Base-by-base conservation (phyloP, 164 flowering plant genomes). In the Annona squamosa region DNA sequence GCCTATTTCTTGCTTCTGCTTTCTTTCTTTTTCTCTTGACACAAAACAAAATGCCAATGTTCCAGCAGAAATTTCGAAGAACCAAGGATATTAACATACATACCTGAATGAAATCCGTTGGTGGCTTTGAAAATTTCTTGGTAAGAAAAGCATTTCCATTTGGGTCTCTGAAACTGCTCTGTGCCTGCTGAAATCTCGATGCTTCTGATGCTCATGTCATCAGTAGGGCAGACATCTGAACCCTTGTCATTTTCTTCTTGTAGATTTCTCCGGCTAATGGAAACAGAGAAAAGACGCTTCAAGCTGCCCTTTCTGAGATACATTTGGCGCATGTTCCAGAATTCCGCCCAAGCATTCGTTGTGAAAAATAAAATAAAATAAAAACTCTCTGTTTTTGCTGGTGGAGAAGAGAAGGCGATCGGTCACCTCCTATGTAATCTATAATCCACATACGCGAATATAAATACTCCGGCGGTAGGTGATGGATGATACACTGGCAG, bases 81-180 rank as follows among this genome's bases (percentile, higher is more conserved):
- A 3, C 16, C 3, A 42, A 12, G 45, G 7, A 13, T 16, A n/a
- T 4, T 18, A 46, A 68, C 26, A 46, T 64, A 69, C 57, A 48
- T 76, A 90, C 98, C 97, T 83, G 91, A 57, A 81, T 72, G 71
- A 74, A 94, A 94, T 3, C 89, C 90, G 79, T 85, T 74, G 71
- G 97, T 94, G 78, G 98, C 97, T 57, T 75, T 77, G 76, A 73
- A 86, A 76, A 94, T 85, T 71, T 94, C 93, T 57, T 88, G 85
- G 76, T 72, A 90, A n/a, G 97, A 87, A 84, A 85, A 94, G 80
- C 97, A 92, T 86, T 75, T 91, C 91, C 94, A 94, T 37, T 86
- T 80, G 86, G 97, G 97, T 81, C 72, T 91, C 44, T 74, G 82
- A 65, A 72, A 76, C 63, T 75, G 67, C 70, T 80, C 79, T 63